A percentile compares a stretch with the other conserved stretches of the same genome.
Conservation (phyloP, 2,329 filamentous ascomycete genomes). For the Sarocladium brachiariae region DNA sequence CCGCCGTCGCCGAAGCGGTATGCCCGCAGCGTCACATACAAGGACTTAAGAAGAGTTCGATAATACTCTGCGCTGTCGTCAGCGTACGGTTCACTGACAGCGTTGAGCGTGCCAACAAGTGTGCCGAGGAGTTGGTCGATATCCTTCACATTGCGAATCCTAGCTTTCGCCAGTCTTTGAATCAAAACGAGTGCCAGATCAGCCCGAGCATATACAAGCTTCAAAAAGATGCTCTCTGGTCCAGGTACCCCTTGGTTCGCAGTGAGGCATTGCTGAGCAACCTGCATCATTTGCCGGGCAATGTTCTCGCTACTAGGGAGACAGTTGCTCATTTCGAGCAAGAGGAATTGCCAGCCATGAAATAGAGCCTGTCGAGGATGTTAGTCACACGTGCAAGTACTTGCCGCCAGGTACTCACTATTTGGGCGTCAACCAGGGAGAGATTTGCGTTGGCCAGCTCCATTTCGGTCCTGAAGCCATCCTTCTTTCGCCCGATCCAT, state of each 20-base stretch:
- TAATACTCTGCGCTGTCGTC: conserved; percentile 61
- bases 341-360: conserved; percentile 81
- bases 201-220: conserved; percentile 67
- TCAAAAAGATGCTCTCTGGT: conserved; percentile 74
- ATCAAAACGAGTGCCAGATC: conserved; percentile 77
- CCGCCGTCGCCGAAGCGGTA: conserved; percentile 28
- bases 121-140: conserved; percentile 44
- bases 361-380: conserved; percentile 58
- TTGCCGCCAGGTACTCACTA: conserved; percentile 46
- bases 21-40: conserved; percentile 74
- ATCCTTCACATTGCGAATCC: conserved; percentile 39
- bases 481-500: conserved; percentile 63
- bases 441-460: conserved; percentile 83
- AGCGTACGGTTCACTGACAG: conserved; percentile 47
- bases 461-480: conserved; percentile 78
- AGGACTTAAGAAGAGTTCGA: conserved; percentile 72
- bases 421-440: conserved; percentile 86
- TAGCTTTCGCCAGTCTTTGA: conserved; percentile 64
- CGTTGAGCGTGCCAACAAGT: conserved; percentile 45
- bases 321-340: conserved; percentile 71
- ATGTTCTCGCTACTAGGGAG: conserved; percentile 47
- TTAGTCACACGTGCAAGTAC: conserved; percentile 13
- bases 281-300: conserved; percentile 63
- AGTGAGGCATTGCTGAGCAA: conserved; percentile 69
- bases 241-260: conserved; percentile 68